A percentile compares a stretch with the other conserved stretches of the same genome.
phyloP scores from a whole-genome alignment of 2,329 filamentous ascomycete genomes.

The Aspergillus sp. region DNA sequence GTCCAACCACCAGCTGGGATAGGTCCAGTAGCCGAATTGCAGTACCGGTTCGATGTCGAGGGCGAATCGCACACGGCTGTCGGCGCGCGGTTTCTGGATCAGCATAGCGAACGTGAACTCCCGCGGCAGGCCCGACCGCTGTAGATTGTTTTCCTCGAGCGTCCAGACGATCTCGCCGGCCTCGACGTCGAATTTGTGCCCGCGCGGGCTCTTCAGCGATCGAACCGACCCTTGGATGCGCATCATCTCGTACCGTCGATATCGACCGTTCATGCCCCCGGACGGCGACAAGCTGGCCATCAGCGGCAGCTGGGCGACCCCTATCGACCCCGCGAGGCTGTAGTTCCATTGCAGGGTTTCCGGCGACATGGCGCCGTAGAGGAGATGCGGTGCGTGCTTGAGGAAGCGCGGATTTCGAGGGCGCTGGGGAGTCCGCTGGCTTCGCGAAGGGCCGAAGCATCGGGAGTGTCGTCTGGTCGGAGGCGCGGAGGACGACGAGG shows the following conservation, averaged over 20 bases:
- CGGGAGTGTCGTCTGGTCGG: neutral
- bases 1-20: slow-evolving; percentile 42
- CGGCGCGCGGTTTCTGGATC: slow-evolving; percentile 45
- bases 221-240: slow-evolving; percentile 50
- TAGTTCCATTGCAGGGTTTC: slow-evolving; percentile 52
- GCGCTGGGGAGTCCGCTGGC: slow-evolving; percentile 7
- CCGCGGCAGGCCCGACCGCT: slow-evolving; percentile 50
- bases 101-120: slow-evolving; percentile 55
- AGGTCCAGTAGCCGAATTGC: slow-evolving; percentile 41
- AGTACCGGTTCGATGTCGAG: slow-evolving; percentile 47
- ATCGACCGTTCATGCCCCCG: slow-evolving; percentile 41
- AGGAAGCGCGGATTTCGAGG: slow-evolving; percentile 43
- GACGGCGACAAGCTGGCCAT: slow-evolving; percentile 44
- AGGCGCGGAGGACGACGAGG: neutral
- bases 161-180: slow-evolving; percentile 52
- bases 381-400: slow-evolving; percentile 52
- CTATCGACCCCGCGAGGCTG: slow-evolving; percentile 47
- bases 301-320: slow-evolving; percentile 46
- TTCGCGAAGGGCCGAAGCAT: slow-evolving; percentile 3
- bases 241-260: slow-evolving; percentile 52
- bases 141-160: slow-evolving; percentile 50
- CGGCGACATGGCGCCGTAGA: slow-evolving; percentile 49
- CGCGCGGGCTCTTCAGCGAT: slow-evolving; percentile 37
- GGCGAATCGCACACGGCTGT: slow-evolving; percentile 38
- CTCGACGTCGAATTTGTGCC: slow-evolving; percentile 40